These are phyloP conservation scores for Aplosporella prunicola DNA, from an alignment of 2,329 filamentous ascomycete genomes.

Conservation along the genomic window DNA sequence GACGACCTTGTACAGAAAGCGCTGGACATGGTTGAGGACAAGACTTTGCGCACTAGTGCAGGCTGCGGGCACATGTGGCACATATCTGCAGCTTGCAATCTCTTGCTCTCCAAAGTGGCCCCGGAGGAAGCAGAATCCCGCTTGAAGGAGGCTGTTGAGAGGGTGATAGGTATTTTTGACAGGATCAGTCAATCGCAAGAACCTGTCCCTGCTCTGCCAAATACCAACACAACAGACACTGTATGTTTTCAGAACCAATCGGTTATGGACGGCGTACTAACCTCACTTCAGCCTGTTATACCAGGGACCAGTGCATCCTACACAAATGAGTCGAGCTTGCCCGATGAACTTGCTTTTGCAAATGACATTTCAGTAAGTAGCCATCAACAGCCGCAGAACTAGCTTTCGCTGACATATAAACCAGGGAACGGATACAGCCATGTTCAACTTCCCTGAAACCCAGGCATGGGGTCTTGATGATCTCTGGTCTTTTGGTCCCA, in stretches of 20 bases:
- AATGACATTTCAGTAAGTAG: too few relatives aligned
- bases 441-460: conserved; percentile 8
- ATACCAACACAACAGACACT: too few relatives aligned
- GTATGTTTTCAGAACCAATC: too few relatives aligned
- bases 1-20: conserved; percentile 23
- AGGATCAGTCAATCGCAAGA: conserved; percentile 6
- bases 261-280: too few relatives aligned
- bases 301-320: not conserved
- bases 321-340: too few relatives aligned
- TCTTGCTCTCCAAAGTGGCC: conserved; percentile 6
- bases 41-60: conserved; percentile 20
- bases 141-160: conserved; percentile 6
- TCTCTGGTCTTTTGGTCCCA: conserved; percentile 7
- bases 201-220: conserved; percentile 3
- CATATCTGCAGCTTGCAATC: conserved; percentile 9
- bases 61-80: conserved; percentile 6
- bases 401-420: too few relatives aligned
- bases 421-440: too few relatives aligned
- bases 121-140: conserved; percentile 4
- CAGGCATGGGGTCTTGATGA: conserved; percentile 9
- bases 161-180: conserved; percentile 1
- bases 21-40: conserved; percentile 22
- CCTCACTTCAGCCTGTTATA: too few relatives aligned
- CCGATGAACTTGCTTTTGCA: too few relatives aligned
- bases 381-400: too few relatives aligned